Evolutionary conservation across 208 protist species (phyloP).

Genomic region (Sergeia podlipaevii): DNA sequence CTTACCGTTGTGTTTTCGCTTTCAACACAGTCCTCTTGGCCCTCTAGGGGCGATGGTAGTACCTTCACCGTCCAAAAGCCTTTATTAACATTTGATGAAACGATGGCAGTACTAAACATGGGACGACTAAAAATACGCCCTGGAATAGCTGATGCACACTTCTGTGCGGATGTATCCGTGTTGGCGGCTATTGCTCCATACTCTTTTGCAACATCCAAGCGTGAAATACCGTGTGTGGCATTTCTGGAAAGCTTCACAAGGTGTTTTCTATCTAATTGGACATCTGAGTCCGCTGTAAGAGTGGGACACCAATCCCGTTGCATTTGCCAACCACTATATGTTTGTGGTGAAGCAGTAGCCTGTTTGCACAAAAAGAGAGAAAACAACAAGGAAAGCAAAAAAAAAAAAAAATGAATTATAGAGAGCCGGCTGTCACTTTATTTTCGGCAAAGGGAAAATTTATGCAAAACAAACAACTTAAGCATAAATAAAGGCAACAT

Average conservation of each 20-base stretch:
- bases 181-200: conserved; percentile 46
- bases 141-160: conserved; percentile 16
- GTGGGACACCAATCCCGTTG: conserved; percentile 39
- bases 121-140: conserved; percentile 17
- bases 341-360: background rate
- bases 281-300: conserved; percentile 4
- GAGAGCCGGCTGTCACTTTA: too few species aligned
- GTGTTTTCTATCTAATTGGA: conserved; percentile 17
- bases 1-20: background rate
- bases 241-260: too few species aligned
- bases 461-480: conserved; percentile 9
- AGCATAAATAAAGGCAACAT: background rate
- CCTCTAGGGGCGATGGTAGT: conserved; percentile 1
- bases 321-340: too few species aligned
- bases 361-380: background rate
- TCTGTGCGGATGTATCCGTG: conserved; percentile 31
- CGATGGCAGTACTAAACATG: conserved; percentile 43
- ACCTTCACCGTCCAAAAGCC: conserved; percentile 25
- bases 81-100: conserved; percentile 54
- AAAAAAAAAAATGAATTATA: conserved; percentile 6
- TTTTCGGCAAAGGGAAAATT: too few species aligned
- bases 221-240: background rate
- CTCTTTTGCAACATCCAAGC: conserved; percentile 11
- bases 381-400: conserved; percentile 8
- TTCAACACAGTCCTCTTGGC: background rate